Base-by-base conservation (phyloP, 768 basidiomycete species). In the Tulasnella sp. region DNA sequence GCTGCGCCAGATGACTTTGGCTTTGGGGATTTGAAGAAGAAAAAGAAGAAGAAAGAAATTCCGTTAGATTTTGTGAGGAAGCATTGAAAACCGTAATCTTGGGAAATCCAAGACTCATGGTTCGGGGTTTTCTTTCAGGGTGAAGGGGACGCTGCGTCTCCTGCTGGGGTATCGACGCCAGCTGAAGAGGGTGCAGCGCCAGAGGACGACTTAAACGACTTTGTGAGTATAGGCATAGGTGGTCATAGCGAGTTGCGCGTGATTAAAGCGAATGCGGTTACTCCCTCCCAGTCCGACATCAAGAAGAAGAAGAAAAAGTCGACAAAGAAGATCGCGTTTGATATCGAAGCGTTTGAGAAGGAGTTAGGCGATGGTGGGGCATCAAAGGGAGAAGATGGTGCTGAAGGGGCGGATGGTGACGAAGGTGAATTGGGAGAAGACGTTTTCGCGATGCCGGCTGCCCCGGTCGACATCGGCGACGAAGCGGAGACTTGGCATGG, bases 301-400 rank as follows among this genome's bases (percentile, higher is more conserved):
- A 83, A 85, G 81, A 85, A 86, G 84, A 86, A 86, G 82, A 86
- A 86, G 84, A 83, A 82, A 79, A 79, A 79, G 44, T 86, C 88
- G 79, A 91, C 91, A 86, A 97, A 96, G 87, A 98, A 97, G 86
- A 89, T 92, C 26, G 90, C 93, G 2, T 91, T 93, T 74, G 94
- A 96, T 83, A 86, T 97, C 81, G 95, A 97, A 83, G 96, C 94
- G 0, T 97, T 98, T 82, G 96, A 97, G 87, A 95, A 94, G 84
- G 94, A 96, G 85, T 86, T 97, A 61, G 91, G 90, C 80, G 74
- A 71, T 55, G 16, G 71, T 23, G 82, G 82, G 72, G 81, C 82
- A 69, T 83, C 75, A 23, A 77, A 82, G 81, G 84, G 83, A 70
- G 92, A 92, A 81, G 84, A 88, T 1, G 84, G 84, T 6, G 87